Evolutionary conservation across 2,329 filamentous ascomycete genomes (phyloP).

Genomic region (Thielaviopsis populi): DNA sequence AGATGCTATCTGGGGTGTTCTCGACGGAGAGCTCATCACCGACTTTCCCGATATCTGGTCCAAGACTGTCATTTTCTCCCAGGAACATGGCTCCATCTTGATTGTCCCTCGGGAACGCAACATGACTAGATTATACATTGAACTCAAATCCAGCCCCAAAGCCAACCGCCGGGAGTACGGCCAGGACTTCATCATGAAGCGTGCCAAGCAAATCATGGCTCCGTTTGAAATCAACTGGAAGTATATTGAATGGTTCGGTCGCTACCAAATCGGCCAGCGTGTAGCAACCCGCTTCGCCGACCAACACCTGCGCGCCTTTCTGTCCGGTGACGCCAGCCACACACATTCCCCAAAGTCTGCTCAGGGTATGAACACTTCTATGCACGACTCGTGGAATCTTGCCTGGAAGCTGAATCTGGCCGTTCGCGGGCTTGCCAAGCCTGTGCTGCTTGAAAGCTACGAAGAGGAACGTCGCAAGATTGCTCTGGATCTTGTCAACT

Average conservation of each 20-base stretch:
- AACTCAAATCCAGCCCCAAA: constrained; percentile 35
- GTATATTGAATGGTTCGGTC: constrained; percentile 54
- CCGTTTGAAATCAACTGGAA: constrained; percentile 44
- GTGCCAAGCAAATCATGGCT: constrained; percentile 45
- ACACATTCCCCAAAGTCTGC: constrained; percentile 60
- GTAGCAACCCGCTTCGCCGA: constrained; percentile 56
- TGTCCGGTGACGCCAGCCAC: constrained; percentile 56
- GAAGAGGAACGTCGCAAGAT: constrained; percentile 48
- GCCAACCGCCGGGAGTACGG: constrained; percentile 31
- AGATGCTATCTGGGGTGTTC: constrained; percentile 49
- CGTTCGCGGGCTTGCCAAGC: constrained; percentile 41
- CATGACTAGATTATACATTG: constrained; percentile 49
- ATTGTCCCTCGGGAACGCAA: constrained; percentile 59
- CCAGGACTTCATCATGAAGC: constrained; percentile 55
- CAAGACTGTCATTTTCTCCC: constrained; percentile 54
- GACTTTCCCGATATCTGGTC: constrained; percentile 64
- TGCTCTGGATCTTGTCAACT: constrained; percentile 42
- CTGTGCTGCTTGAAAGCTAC: constrained; percentile 43
- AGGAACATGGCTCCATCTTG: constrained; percentile 53
- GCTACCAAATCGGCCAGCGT: constrained; percentile 56
- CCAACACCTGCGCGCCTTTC: constrained; percentile 45
- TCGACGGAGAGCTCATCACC: constrained; percentile 56
- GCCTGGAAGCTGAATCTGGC: constrained; percentile 37
- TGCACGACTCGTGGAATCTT: constrained; percentile 48
- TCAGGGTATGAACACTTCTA: constrained; percentile 50